A percentile compares a stretch with the other conserved stretches of the same genome.
Evolutionary conservation across 345 rosid species (phyloP).

Genomic region (Moricandia arvensis): DNA sequence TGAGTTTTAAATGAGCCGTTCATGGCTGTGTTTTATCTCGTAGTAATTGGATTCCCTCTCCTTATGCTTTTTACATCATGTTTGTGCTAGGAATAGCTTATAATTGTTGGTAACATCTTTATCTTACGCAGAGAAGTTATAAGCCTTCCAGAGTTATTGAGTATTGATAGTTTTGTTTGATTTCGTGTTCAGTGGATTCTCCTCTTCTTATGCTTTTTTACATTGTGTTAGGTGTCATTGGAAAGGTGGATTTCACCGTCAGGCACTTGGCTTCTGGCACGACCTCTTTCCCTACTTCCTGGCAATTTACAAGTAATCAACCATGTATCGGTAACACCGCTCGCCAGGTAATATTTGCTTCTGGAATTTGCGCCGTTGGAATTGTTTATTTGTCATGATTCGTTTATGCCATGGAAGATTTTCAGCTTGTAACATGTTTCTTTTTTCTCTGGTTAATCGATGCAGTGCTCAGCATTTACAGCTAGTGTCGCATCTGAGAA

Average conservation of each 20-base stretch:
- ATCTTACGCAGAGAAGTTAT: not conserved
- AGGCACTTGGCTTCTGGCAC: constrained; percentile 88
- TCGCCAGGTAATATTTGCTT: constrained; percentile 53
- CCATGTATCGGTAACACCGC: constrained; percentile 65
- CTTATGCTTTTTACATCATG: constrained; percentile 19
- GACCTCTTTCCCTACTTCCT: constrained; percentile 63
- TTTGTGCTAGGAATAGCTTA: constrained; percentile 7
- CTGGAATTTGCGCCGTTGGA: not conserved
- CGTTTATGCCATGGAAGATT: not conserved
- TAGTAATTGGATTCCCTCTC: not conserved
- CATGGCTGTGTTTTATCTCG: not conserved
- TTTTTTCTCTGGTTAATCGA: constrained; percentile 16
- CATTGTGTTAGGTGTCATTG: constrained; percentile 62
- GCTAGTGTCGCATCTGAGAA: constrained; percentile 80
- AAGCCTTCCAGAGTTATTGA: not conserved
- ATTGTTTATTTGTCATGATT: not conserved
- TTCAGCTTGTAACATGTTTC: constrained; percentile 16
- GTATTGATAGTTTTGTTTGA: not conserved
- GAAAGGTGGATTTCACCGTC: constrained; percentile 96
- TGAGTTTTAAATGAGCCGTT: not conserved
- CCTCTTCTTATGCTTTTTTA: constrained; percentile 16
- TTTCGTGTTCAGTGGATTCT: not conserved
- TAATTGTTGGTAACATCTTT: not conserved
- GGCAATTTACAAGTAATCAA: constrained; percentile 58
- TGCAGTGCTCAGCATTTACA: constrained; percentile 86